Base-by-base conservation (phyloP, 805 yeast species). In the Candida adriatica region DNA sequence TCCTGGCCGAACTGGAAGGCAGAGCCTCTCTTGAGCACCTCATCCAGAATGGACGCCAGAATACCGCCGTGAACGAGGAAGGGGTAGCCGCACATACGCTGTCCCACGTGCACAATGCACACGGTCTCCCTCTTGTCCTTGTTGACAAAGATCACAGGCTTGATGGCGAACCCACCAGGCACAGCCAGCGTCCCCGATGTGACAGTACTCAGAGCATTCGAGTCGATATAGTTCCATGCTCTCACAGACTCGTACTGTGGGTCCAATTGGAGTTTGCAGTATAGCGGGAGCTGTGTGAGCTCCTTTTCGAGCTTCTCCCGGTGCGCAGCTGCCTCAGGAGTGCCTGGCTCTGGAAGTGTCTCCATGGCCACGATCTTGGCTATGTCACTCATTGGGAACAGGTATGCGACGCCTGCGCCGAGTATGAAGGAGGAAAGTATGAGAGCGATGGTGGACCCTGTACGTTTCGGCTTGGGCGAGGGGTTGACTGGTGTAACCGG, bases 21-120 rank as follows among this genome's bases (percentile, higher is more conserved):
- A 10, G 62, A 73, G 35, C 68, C 62, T 31, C 78, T 66, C 42
- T 77, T 76, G 59, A 79, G 69, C 6, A 81, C 68, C 44, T 87
- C 95, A 48, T 85, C 92, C 33, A 86, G 59, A 1, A 87, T 60
- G 0, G 94, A 78, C 7, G 88, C 94, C 18, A 87, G 53, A 18
- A 88, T 72, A 0, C 96, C 96, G 4, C 96, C 96, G 51, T 87
- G 96, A 3, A 85, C 70, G 13, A 88, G 58, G 45, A 84, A 79
- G 3, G 96, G 96, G 51, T 80, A 87, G 1, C 96, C 96, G 26
- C 90, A 77, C 14, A 87, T 55, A 39, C 70, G 70, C 49, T 79
- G 74, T 0, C 96, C 96, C 31, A 81, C 66, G 51, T 85, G 94
- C 16, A 84, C 64, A 6, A 86, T 66, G 0, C 85, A 70, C 2